Conservation (phyloP, 2,329 filamentous ascomycete genomes). For the Dendrostoma leiphaemia region DNA sequence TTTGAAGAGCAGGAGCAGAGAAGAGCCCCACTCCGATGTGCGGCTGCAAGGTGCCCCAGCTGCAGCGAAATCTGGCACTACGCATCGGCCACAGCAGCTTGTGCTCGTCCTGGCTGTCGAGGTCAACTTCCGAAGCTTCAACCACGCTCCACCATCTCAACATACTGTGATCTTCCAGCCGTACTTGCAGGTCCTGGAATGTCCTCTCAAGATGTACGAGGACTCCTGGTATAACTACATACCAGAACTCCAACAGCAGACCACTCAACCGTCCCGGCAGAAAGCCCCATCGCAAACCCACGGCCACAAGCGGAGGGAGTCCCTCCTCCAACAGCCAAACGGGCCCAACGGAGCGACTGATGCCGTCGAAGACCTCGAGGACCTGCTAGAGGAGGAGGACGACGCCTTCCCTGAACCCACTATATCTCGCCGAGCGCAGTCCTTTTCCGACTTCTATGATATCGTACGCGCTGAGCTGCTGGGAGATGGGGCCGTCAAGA, state of each 20-base stretch:
- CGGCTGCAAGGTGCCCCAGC: no score
- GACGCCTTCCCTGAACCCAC: conserved; percentile 64
- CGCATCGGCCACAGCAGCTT: conserved; percentile 6
- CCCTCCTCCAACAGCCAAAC: conserved; percentile 66
- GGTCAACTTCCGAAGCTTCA: background rate
- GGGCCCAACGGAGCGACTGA: conserved; percentile 51
- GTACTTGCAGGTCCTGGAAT: background rate
- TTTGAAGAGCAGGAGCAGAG: conserved; percentile 3
- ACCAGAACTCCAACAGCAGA: conserved; percentile 46
- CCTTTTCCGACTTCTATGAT: conserved; percentile 76
- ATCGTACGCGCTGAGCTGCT: conserved; percentile 54
- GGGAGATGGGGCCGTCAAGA: conserved; percentile 45
- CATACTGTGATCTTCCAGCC: no score
- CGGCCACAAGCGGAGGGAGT: conserved; percentile 59
- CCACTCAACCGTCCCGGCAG: conserved; percentile 28
- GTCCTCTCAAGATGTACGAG: conserved; percentile 63
- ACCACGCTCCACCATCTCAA: background rate
- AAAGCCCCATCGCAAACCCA: conserved; percentile 43
- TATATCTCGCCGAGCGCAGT: conserved; percentile 65
- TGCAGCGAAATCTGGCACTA: conserved; percentile 17
- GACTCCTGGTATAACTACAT: conserved; percentile 83
- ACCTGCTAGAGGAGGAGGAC: conserved; percentile 58
- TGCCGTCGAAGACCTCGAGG: conserved; percentile 53
- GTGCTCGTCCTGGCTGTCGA: no score
- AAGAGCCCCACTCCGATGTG: conserved; percentile 9